Percentiles rank a stretch among this genome's conserved stretches.
Conservation (phyloP, 2,329 filamentous ascomycete species). For the Penicillium italicum region DNA sequence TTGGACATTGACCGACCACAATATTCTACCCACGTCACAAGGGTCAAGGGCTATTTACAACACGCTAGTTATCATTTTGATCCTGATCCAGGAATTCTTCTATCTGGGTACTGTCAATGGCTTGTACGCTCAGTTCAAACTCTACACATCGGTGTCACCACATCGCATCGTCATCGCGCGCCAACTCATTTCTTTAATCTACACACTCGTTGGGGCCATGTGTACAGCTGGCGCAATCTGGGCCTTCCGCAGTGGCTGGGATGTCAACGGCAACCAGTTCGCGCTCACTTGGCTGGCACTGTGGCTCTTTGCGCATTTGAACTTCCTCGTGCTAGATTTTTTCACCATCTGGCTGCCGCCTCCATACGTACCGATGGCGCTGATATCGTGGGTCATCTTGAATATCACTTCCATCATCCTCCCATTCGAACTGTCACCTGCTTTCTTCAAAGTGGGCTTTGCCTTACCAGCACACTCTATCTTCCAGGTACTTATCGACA, state of each 20-base stretch:
- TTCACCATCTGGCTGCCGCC: slow-evolving; percentile 42
- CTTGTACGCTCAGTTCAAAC: slow-evolving; percentile 37
- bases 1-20: slow-evolving; percentile 33
- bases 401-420: slow-evolving; percentile 45
- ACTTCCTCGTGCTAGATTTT: slow-evolving; percentile 47
- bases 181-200: slow-evolving; percentile 33
- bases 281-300: slow-evolving; percentile 43
- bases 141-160: slow-evolving; percentile 35
- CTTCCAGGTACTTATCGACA: slow-evolving; percentile 43
- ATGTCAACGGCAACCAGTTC: slow-evolving; percentile 42
- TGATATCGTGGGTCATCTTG: slow-evolving; percentile 45
- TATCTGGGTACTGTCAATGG: slow-evolving; percentile 47
- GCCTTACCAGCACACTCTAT: slow-evolving; percentile 42
- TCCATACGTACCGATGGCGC: slow-evolving; percentile 44
- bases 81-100: slow-evolving; percentile 50
- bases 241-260: slow-evolving; percentile 44
- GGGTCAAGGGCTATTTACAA: slow-evolving; percentile 46
- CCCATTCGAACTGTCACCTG: slow-evolving; percentile 44
- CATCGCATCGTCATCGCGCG: slow-evolving; percentile 35
- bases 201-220: slow-evolving; percentile 42
- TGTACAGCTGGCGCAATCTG: slow-evolving; percentile 43
- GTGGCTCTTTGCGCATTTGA: slow-evolving; percentile 46
- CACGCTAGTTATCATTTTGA: slow-evolving; percentile 44
- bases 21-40: slow-evolving; percentile 44
- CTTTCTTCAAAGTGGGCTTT: slow-evolving; percentile 43